phyloP scores from a whole-genome alignment of 164 flowering plant species.

The Umbellularia californica region DNA sequence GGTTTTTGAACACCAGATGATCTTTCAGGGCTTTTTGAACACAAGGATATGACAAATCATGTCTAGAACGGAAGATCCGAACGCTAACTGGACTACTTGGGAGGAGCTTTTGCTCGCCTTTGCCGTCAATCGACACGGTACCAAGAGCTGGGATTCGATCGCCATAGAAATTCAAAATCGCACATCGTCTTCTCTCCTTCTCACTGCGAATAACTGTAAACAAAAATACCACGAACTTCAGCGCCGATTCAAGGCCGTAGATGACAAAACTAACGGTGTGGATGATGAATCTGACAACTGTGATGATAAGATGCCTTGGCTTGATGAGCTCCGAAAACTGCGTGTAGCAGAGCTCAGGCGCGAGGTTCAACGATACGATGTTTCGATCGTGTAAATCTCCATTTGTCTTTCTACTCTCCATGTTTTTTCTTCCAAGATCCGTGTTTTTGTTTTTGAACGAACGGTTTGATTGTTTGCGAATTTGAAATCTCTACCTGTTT shows the following conservation, averaged over 20 bases:
- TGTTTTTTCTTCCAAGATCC: neutral
- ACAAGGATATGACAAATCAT: too few relatives aligned
- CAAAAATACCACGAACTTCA: constrained; percentile 56
- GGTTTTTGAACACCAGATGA: too few relatives aligned
- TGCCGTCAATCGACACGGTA: constrained; percentile 85
- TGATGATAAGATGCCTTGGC: constrained; percentile 39
- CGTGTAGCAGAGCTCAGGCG: constrained; percentile 74
- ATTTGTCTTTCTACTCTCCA: neutral
- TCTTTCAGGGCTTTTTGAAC: too few relatives aligned
- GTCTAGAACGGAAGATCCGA: too few relatives aligned
- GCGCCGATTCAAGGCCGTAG: constrained; percentile 38
- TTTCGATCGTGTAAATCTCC: constrained; percentile 60
- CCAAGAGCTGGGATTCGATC: constrained; percentile 68
- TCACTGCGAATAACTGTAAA: constrained; percentile 50
- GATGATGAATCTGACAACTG: constrained; percentile 1
- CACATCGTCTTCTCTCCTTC: constrained; percentile 26
- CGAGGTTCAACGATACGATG: constrained; percentile 66
- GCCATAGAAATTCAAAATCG: constrained; percentile 59
- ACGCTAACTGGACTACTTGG: constrained; percentile 66
- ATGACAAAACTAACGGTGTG: constrained; percentile 1
- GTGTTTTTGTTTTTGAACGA: too few relatives aligned
- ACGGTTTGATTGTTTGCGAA: too few relatives aligned
- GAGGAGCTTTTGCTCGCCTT: constrained; percentile 83
- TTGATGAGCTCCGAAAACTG: constrained; percentile 67
- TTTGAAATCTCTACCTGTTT: too few relatives aligned